Evolutionary conservation across 2,329 filamentous ascomycete genomes (phyloP), one percentile per base, ranked within the genome.

Genomic region (Arthrobotrys sinensis): DNA sequence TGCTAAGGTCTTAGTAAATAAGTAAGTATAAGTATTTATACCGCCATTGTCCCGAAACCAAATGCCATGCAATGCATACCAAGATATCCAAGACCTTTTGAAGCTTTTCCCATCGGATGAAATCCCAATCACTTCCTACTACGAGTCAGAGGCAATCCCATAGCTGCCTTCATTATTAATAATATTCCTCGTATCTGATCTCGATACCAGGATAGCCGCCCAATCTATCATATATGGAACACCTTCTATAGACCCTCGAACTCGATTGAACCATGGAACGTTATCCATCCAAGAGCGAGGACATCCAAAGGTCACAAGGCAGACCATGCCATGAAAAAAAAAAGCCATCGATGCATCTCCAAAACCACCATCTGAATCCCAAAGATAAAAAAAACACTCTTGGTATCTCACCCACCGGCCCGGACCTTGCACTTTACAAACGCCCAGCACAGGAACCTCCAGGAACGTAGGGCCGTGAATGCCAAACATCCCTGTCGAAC

Each of bases 401-500:
- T 6, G n/a, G 43, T 28, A 48, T 21, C 24, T 40, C n/a, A 32
- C 43, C 6, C n/a, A 11, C 53, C 64, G 62, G 69, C 14, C 55
- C 55, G 55, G 50, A 60, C 57, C 60, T 55, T 73, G 46, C 12
- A 34, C 38, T 34, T 10, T 63, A 64, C 34, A 21, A 28, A 28
- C 24, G 24, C 24, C 24, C 24, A 28, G 24, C 24, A 28, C 24
- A 28, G 24, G 24, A 28, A 28, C 24, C 24, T 28, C 24, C 43
- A 67, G 75, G 75, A 78, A 72, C 36, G 55, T 52, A 78, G 75
- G 75, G 50, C 75, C 75, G 75, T 57, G 67, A 28, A 53, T 60
- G 67, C 75, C 62, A 78, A 67, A 52, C 40, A 77, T 38, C 73
- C 75, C 63, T 78, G 75, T 19, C 32, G n/a, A 14, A n/a, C 50